Evolutionary conservation across 371 early-diverging fungal species (phyloP), one percentile per base, ranked within the genome.

Genomic region (Actinomucor elegans): DNA sequence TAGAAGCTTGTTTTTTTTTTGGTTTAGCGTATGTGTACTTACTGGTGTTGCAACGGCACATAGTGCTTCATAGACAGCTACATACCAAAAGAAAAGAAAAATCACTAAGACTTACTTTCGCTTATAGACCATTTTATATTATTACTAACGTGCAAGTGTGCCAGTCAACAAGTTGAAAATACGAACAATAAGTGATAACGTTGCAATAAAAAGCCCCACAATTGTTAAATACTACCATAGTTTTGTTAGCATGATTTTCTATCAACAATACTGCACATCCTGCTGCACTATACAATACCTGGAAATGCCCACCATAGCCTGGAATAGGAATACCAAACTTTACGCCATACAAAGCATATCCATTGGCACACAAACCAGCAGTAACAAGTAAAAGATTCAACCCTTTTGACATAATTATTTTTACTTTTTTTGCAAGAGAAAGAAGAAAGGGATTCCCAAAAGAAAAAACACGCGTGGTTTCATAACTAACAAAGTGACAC

Each of bases 41-140:
- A 55, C 64, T 24, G 64, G 64, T 18, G 60, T 38, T 17, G 64
- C 64, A 35, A 64, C 47, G 9, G 60, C 55, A 18, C 36, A 46
- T 12, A 64, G 40, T 20, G 51, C 26, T 18, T 48, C 55, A 20
- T 64, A 59, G 1, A 55, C 31, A n/a, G 20, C 64, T 64, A 29
- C 21, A 37, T n/a, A n/a, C n/a, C n/a, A n/a, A n/a, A n/a, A n/a
- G 33, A 29, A 26, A 34, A 7, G 4, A 3, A 32, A 26, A 15
- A n/a, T 14, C 26, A 27, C 4, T 31, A 11, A 11, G 15, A 8
- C 26, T 31, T 20, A 27, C 10, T 23, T 47, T 47, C 31, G 17
- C 17, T 18, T 31, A 32, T 24, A 17, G 23, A 32, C 32, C 32
- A 31, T 21, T 14, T 20, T 11, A 0, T 43, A n/a, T 17, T 14